phyloP scores from a whole-genome alignment of 163 green algal genomes.

The Scenedesmus sp. region DNA sequence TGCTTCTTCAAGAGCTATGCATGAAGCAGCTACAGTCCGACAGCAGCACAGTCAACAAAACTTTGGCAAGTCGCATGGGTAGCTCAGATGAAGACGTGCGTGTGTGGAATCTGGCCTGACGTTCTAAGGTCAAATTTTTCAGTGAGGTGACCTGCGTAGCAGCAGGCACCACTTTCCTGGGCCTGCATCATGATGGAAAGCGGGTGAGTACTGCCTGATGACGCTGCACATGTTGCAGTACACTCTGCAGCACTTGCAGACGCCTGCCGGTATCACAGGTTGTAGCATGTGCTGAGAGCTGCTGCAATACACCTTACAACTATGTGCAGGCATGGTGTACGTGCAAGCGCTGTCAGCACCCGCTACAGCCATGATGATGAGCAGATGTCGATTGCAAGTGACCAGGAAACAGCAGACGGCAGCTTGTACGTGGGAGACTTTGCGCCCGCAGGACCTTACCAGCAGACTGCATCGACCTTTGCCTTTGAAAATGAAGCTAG shows the following conservation, averaged over 20 bases:
- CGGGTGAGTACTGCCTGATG: conserved; percentile 17
- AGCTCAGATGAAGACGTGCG: neutral
- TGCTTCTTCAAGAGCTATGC: neutral
- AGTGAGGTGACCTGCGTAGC: neutral
- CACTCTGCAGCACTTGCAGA: neutral
- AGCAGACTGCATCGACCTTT: conserved; percentile 22
- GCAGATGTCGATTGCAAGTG: conserved; percentile 1
- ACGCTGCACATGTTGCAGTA: neutral
- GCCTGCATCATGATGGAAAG: neutral
- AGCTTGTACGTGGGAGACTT: conserved; percentile 20
- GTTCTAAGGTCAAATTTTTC: no score
- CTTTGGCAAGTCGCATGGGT: neutral
- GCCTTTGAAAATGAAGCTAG: neutral
- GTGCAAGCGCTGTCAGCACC: conserved; percentile 22
- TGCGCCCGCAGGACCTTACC: neutral
- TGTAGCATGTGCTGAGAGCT: neutral
- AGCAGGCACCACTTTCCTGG: neutral
- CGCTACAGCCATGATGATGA: conserved; percentile 38
- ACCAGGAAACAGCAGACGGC: conserved; percentile 30
- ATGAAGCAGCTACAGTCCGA: neutral
- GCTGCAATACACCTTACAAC: neutral
- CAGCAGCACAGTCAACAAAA: neutral
- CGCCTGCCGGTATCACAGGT: no score
- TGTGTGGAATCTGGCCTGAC: neutral
- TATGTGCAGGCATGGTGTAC: conserved; percentile 30